Evolutionary conservation across 352 stramenopile species (phyloP).

Genomic region (Peronosclerospora sorghi): DNA sequence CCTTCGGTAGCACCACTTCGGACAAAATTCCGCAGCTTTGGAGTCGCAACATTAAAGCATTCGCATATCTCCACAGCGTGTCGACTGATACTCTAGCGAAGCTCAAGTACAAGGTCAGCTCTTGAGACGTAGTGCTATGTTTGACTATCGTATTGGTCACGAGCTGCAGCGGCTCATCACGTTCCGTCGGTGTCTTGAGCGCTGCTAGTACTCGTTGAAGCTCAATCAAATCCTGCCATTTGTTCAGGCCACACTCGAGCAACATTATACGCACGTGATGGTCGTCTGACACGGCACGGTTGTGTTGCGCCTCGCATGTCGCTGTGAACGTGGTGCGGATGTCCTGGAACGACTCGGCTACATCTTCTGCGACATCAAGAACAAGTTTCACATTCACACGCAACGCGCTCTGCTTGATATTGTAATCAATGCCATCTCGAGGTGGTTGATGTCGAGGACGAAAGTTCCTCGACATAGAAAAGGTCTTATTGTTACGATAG

Average conservation of each 20-base stretch:
- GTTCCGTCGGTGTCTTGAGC: conserved; percentile 16
- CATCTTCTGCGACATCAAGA: conserved; percentile 3
- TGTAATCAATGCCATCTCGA: conserved; percentile 15
- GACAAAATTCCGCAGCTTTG: conserved; percentile 31
- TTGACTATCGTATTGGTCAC: conserved; percentile 10
- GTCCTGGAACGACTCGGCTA: background rate
- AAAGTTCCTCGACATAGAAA: background rate
- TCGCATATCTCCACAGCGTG: conserved; percentile 35
- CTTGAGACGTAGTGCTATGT: conserved; percentile 10
- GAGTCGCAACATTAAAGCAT: conserved; percentile 26
- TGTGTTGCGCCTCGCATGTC: background rate
- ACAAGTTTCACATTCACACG: conserved; percentile 20
- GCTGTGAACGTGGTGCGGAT: conserved; percentile 15
- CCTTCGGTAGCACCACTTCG: conserved; percentile 13
- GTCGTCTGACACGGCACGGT: too few species aligned
- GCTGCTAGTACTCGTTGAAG: conserved; percentile 24
- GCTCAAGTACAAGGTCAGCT: conserved; percentile 26
- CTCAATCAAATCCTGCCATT: conserved; percentile 42
- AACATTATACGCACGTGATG: conserved; percentile 18
- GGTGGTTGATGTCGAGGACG: conserved; percentile 1
- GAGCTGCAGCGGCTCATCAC: conserved; percentile 5
- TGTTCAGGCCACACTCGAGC: conserved; percentile 37
- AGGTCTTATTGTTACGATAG: too few species aligned
- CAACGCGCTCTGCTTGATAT: conserved; percentile 15
- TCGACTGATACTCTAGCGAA: conserved; percentile 24